phyloP scores from a whole-genome alignment of 78 protist species.

The Isochrysis galbana region DNA sequence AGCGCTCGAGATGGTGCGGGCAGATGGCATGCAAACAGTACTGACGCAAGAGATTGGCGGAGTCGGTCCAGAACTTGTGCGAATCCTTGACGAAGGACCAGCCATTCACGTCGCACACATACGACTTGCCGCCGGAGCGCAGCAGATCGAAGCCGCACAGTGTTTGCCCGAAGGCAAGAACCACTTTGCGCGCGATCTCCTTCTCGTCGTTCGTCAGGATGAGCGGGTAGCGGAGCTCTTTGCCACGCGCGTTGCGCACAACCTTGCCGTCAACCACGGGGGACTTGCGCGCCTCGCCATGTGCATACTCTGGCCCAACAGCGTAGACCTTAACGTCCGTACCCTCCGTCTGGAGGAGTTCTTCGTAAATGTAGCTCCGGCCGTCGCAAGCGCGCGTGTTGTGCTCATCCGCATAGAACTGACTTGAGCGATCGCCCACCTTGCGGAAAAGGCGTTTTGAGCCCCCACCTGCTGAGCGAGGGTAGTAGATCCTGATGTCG shows the following conservation, averaged over 20 bases:
- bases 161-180: conserved; percentile 73
- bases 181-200: conserved; percentile 56
- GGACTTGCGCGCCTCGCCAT: conserved; percentile 91
- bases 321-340: conserved; percentile 79
- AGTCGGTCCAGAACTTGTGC: conserved; percentile 48
- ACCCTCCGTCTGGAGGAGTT: conserved; percentile 65
- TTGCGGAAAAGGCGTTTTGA: conserved; percentile 87
- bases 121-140: conserved; percentile 2
- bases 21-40: not conserved
- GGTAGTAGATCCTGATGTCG: conserved; percentile 87
- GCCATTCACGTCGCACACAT: conserved; percentile 96
- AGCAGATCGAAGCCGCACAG: conserved; percentile 19
- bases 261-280: conserved; percentile 95
- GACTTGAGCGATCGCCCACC: conserved; percentile 66
- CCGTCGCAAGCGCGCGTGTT: conserved; percentile 50
- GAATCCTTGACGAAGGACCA: conserved; percentile 87
- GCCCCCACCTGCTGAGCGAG: conserved; percentile 80
- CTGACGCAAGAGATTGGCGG: conserved; percentile 45
- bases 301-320: conserved; percentile 78
- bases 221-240: conserved; percentile 75
- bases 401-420: conserved; percentile 47
- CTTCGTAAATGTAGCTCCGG: conserved; percentile 86
- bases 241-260: conserved; percentile 77
- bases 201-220: conserved; percentile 58
- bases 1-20: not conserved